Evolutionary conservation across 1,284 basidiomycete species (phyloP), one percentile per base, ranked within the genome.

Genomic region (Mycena sp.): DNA sequence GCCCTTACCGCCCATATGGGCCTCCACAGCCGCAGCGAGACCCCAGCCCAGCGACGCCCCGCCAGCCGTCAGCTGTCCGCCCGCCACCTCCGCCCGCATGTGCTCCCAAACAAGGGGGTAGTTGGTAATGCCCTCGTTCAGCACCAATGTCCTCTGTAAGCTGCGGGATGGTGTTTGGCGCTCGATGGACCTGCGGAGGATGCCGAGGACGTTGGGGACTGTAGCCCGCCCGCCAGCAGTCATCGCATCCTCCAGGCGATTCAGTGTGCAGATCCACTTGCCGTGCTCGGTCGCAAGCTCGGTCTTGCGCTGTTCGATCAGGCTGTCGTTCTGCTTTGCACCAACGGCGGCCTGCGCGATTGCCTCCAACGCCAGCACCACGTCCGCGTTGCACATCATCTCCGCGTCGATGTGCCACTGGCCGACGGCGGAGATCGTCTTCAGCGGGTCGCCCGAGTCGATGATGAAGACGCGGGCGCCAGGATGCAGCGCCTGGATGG

Each of bases 91-190:
- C 5, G 86, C 81, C n/a, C 81, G 78, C 65, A 90, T 74, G 69
- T 90, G 85, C 45, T 80, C 72, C 86, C 87, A 90, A 1, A 85
- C 79, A 4, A 74, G 49, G 1, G 79, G 76, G 68, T 80, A 87
- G 69, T 84, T 89, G 69, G 84, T 87, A 69, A 89, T 85, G 1
- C 82, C 78, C 71, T 92, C 90, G 68, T 90, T 91, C 10, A 90
- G 71, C 64, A 89, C 72, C 9, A 90, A 76, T 0, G 80, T 78
- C 28, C 80, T 77, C 7, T 37, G 19, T 19, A 72, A 67, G 1
- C 81, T 80, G 21, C 67, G 67, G 45, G 76, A 79, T 0, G 78
- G 74, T 11, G 79, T 81, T 26, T 72, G 65, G 6, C 73, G 59
- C 11, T 71, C 70, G 21, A 87, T 79, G 4, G 73, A 71, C 19